phyloP scores from a whole-genome alignment of 2,329 filamentous ascomycete species.

The Aureobasidium sp. region DNA sequence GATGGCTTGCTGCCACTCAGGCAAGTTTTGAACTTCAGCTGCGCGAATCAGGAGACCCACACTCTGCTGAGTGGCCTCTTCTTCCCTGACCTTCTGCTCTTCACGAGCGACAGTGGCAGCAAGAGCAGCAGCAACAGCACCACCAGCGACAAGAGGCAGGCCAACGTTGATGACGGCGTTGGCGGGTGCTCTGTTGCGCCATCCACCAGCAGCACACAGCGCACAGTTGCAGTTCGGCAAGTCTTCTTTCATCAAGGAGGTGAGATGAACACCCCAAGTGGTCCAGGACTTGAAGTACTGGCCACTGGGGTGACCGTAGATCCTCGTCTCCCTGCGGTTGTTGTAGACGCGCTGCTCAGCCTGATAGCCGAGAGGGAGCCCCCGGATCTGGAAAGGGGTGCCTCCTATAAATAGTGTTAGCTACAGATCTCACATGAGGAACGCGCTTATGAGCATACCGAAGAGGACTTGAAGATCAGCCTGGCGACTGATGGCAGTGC shows the following conservation, averaged over 20 bases:
- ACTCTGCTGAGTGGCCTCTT: neutral
- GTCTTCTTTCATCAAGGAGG: neutral
- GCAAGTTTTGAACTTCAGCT: neutral
- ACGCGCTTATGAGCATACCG: neutral
- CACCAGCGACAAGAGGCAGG: neutral
- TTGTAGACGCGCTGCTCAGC: neutral
- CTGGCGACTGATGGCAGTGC: neutral
- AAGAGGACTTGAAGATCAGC: neutral
- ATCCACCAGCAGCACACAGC: neutral
- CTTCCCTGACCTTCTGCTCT: neutral
- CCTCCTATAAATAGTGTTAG: neutral
- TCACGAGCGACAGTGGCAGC: neutral
- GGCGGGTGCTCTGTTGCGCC: neutral
- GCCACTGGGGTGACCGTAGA: neutral
- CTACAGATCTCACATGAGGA: no score
- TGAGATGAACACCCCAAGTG: neutral
- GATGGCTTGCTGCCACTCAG: neutral
- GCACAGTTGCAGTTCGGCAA: neutral
- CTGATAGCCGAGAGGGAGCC: neutral
- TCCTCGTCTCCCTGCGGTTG: neutral
- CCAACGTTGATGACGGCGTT: neutral
- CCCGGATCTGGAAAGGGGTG: neutral
- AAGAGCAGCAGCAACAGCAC: neutral
- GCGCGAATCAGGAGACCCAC: neutral
- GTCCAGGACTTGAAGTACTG: neutral